These are phyloP conservation scores for Jacaranda mimosifolia DNA, from an alignment of 257 asterid species.

Conservation along the genomic window DNA sequence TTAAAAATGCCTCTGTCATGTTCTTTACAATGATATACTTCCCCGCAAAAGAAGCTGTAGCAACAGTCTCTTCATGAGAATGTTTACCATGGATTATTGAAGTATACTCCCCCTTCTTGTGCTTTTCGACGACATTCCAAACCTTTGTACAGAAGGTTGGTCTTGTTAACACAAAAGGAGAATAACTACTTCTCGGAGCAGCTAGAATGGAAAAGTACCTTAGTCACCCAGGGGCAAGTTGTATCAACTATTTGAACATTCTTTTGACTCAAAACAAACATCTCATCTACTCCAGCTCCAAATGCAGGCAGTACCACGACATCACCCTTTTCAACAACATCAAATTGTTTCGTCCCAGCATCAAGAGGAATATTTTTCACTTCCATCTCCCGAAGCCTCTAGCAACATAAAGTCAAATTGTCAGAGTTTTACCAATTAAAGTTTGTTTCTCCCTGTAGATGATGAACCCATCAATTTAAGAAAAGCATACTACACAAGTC, in stretches of 20 bases:
- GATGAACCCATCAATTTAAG: neutral
- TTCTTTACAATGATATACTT: conserved; percentile 70
- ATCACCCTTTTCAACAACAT: conserved; percentile 65
- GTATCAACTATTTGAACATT: conserved; percentile 83
- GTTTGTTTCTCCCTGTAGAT: neutral
- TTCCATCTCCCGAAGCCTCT: conserved; percentile 71
- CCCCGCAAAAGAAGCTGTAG: conserved; percentile 88
- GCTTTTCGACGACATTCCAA: conserved; percentile 78
- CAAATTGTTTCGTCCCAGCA: conserved; percentile 59
- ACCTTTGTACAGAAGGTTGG: conserved; percentile 49
- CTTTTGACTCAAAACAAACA: conserved; percentile 64
- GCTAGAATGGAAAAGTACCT: conserved; percentile 47
- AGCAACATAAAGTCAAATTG: neutral
- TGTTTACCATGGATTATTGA: conserved; percentile 81
- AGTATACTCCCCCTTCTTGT: conserved; percentile 80
- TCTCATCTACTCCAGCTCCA: conserved; percentile 84
- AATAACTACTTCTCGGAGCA: neutral
- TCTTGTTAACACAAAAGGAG: neutral
- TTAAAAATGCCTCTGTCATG: conserved; percentile 67
- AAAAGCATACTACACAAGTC: neutral
- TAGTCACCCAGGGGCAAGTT: conserved; percentile 87
- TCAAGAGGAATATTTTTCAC: conserved; percentile 60
- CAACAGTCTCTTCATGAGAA: conserved; percentile 78
- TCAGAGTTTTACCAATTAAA: neutral
- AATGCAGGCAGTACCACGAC: conserved; percentile 83